Base-by-base conservation (phyloP, 208 protist genomes). In the Willaertia magna region DNA sequence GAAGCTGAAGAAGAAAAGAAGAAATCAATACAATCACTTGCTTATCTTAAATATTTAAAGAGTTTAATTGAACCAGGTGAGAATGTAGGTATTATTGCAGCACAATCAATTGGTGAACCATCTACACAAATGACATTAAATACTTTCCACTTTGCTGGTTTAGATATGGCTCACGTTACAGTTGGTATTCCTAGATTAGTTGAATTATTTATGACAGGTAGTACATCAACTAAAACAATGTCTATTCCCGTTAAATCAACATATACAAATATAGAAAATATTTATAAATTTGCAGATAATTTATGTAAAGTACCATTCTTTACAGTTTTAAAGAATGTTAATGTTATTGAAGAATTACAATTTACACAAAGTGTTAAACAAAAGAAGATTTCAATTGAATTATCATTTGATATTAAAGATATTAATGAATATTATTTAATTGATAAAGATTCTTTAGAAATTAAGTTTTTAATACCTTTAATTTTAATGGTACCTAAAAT, bases 41-140 rank as follows among this genome's bases (percentile, higher is more conserved):
- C 52, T 22, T 16, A 86, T 47, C 4, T 76, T 2, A 87, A 81
- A 18, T 84, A 78, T 49, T 22, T 85, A 1, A 49, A n/a, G 20
- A 61, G 46, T 52, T 42, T 79, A 12, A 34, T 30, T 43, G 43
- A 87, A 18, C 46, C 84, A 48, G 52, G 52, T 85, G 44, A 84
- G 30, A 1, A 30, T 26, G 98, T 99, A 30, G 98, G 98, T 85
- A 90, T 99, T 43, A 87, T 99, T 9, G 97, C 97, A 16, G 98
- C 94, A 14, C 97, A 99, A 92, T 96, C 96, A 1, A 97, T 99
- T 47, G 98, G 98, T 67, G 98, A 99, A 89, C 98, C 98, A 34
- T 99, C 97, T 2, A 99, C 98, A 84, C 98, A 99, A 91, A 99
- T 99, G 98, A 99, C 98, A 46, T 94, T 99, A 14, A 99, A 99